Percentiles rank a stretch among this genome's conserved stretches.
Evolutionary conservation across 306 rosid genomes (phyloP).

Genomic region (Gastrolobium villosum): DNA sequence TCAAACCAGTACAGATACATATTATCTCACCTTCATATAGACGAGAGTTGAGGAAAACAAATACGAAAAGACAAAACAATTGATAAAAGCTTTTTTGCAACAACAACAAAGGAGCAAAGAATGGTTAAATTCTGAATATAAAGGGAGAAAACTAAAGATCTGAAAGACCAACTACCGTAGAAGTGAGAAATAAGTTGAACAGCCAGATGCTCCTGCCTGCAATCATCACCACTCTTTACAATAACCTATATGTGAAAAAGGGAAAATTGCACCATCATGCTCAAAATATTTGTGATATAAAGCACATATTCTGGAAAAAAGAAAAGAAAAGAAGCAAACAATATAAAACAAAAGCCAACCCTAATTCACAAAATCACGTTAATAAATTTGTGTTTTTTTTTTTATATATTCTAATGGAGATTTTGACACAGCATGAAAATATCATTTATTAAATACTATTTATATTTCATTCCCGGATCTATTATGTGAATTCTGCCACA

Average conservation of each 20-base stretch:
- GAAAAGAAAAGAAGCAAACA: constrained; percentile 1
- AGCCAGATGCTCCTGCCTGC: constrained; percentile 99
- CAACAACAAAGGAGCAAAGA: constrained; percentile 19
- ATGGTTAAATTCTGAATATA: constrained; percentile 27
- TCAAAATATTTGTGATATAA: constrained; percentile 31
- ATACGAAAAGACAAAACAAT: constrained; percentile 19
- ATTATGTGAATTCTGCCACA: not conserved
- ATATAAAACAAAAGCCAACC: constrained; percentile 34
- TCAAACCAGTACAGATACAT: not conserved
- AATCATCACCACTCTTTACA: constrained; percentile 99
- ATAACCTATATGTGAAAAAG: constrained; percentile 70
- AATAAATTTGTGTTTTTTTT: not conserved
- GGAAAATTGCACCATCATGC: constrained; percentile 38
- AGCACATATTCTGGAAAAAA: constrained; percentile 34
- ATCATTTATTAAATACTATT: constrained; percentile 1
- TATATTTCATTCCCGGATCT: constrained; percentile 14
- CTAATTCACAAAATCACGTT: constrained; percentile 21
- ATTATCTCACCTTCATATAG: constrained; percentile 6
- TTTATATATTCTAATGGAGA: not conserved
- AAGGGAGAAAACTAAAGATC: constrained; percentile 23
- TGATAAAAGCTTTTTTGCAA: constrained; percentile 19
- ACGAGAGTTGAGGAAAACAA: not conserved
- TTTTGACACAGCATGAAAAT: constrained; percentile 25
- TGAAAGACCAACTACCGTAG: constrained; percentile 70
- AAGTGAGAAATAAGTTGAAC: constrained; percentile 99